phyloP scores from a whole-genome alignment of 345 rosid species.

The Citrus trifoliata region DNA sequence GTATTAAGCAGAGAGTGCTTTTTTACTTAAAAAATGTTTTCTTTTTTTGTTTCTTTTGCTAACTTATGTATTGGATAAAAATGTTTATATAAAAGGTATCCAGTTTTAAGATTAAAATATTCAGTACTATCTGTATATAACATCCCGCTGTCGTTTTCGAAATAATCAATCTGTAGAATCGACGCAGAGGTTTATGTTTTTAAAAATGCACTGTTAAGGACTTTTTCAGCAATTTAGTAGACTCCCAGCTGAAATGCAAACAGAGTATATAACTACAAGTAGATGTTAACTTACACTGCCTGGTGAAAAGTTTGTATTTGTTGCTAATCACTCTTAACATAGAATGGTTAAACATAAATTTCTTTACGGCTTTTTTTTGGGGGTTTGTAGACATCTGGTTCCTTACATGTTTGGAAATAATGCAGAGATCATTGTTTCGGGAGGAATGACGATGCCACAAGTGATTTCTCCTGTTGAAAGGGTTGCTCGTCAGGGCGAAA shows the following conservation, averaged over 20 bases:
- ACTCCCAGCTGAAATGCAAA: neutral
- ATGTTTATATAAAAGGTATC: too few species aligned
- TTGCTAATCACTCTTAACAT: neutral
- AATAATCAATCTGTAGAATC: neutral
- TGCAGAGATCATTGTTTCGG: slow-evolving; percentile 69
- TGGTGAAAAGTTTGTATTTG: neutral
- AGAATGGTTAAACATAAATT: neutral
- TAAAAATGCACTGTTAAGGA: too few species aligned
- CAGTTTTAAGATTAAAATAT: neutral
- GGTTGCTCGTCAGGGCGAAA: slow-evolving; percentile 34
- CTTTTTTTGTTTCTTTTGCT: neutral
- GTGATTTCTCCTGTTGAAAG: slow-evolving; percentile 48
- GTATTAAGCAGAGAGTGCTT: neutral
- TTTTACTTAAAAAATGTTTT: neutral
- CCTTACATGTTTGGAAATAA: neutral
- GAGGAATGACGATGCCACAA: slow-evolving; percentile 77
- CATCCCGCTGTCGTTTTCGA: neutral
- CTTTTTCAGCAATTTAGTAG: too few species aligned
- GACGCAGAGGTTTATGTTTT: neutral
- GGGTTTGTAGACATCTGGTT: too few species aligned
- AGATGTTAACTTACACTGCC: neutral
- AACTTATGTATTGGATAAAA: neutral
- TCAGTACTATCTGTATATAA: neutral
- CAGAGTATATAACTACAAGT: neutral
- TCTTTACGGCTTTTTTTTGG: neutral